A percentile compares a stretch with the other conserved stretches of the same genome.
These are phyloP conservation scores for Coniochaeta ligniaria DNA, from an alignment of 2,329 filamentous ascomycete species.

Conservation along the genomic window DNA sequence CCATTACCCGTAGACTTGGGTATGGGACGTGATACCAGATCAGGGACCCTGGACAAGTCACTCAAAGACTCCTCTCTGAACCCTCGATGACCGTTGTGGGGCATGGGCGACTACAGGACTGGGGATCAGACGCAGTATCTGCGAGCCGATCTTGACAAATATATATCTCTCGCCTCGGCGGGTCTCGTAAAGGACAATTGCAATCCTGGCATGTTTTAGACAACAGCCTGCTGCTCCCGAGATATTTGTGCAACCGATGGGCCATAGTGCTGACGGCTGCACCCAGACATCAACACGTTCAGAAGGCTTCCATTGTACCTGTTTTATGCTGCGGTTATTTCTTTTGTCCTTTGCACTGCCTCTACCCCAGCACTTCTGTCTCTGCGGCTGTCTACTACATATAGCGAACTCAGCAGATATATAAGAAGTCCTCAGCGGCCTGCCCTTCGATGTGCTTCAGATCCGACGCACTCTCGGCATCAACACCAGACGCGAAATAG, in stretches of 20 bases:
- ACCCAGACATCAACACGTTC: not conserved
- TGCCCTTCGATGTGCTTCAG: not conserved
- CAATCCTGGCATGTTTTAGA: slow-evolving; percentile 1
- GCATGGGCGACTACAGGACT: not conserved
- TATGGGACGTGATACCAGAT: slow-evolving; percentile 1
- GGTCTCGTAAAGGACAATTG: not conserved
- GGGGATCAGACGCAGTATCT: not conserved
- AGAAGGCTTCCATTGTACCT: not conserved
- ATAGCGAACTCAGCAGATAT: not conserved
- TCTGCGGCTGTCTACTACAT: not conserved
- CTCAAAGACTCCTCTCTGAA: not conserved
- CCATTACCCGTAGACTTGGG: not conserved
- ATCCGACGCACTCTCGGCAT: slow-evolving; percentile 1
- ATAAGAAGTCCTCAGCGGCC: not conserved
- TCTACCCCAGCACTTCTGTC: not conserved
- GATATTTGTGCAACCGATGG: slow-evolving; percentile 1
- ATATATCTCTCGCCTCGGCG: not conserved
- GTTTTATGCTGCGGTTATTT: not conserved
- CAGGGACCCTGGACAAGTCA: not conserved
- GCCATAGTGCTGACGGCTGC: not conserved
- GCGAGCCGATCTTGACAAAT: not conserved
- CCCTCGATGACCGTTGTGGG: not conserved
- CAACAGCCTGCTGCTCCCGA: not conserved
- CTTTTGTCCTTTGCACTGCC: not conserved
- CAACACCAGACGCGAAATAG: slow-evolving; percentile 4